Evolutionary conservation across 2,329 filamentous ascomycete species (phyloP).

Genomic region (Drechslerella stenobrocha): DNA sequence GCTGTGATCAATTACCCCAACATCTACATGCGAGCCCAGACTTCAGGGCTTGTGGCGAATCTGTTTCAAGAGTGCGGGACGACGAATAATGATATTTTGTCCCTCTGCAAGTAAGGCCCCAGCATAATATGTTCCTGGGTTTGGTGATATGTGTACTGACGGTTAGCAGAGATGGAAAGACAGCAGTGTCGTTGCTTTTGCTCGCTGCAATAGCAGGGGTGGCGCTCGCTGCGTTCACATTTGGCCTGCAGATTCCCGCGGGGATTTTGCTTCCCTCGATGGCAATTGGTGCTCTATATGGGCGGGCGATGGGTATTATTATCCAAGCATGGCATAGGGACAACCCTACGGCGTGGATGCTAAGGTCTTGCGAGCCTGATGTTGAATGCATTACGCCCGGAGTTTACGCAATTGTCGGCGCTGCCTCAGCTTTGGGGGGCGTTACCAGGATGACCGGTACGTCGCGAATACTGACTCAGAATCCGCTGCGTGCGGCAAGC

Average conservation of each 20-base stretch:
- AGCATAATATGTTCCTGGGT: neutral
- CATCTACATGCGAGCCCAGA: constrained; percentile 91
- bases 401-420: constrained; percentile 94
- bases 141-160: neutral
- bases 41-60: constrained; percentile 85
- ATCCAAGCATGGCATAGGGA: constrained; percentile 84
- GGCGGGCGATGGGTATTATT: constrained; percentile 83
- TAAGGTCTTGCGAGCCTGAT: constrained; percentile 80
- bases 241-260: constrained; percentile 90
- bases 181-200: constrained; percentile 78
- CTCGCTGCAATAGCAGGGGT: constrained; percentile 82
- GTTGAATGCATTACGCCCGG: constrained; percentile 87
- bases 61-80: constrained; percentile 89
- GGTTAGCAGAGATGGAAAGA: constrained; percentile 54
- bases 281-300: constrained; percentile 88
- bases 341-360: constrained; percentile 75
- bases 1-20: constrained; percentile 93
- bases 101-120: constrained; percentile 70
- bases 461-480: too few species aligned
- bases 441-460: constrained; percentile 81
- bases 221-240: constrained; percentile 81
- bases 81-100: constrained; percentile 80
- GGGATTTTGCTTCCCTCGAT: constrained; percentile 96
- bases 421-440: constrained; percentile 88
- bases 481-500: neutral